These are phyloP conservation scores for Spinacia oleracea DNA, from an alignment of 179 eudicot species.

Conservation along the genomic window DNA sequence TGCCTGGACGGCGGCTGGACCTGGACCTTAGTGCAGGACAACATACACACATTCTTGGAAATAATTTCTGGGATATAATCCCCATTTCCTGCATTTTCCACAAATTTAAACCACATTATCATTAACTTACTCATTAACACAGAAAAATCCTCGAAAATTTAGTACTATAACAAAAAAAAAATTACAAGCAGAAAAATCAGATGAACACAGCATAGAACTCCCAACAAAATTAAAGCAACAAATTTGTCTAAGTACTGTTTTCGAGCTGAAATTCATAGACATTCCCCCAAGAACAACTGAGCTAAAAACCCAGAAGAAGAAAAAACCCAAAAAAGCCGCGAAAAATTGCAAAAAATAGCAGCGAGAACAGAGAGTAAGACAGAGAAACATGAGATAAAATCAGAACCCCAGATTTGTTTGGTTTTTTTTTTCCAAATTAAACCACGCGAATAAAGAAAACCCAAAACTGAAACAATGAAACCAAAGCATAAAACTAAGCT, in stretches of 20 bases:
- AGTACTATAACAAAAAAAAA: not conserved
- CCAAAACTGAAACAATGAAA: no score
- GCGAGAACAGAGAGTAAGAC: not conserved
- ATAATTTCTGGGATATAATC: slow-evolving; percentile 76
- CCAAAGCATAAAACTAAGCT: no score
- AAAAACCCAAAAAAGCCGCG: not conserved
- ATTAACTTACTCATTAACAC: not conserved
- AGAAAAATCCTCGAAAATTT: not conserved
- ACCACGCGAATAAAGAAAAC: not conserved
- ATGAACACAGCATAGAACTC: not conserved
- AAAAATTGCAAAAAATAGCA: not conserved
- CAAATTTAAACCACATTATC: slow-evolving; percentile 8
- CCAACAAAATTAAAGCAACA: not conserved
- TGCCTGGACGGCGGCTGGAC: no score
- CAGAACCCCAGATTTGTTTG: not conserved
- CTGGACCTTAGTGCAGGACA: slow-evolving; percentile 93
- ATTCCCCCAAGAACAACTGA: slow-evolving; percentile 6
- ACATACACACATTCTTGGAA: slow-evolving; percentile 92
- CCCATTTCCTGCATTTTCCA: slow-evolving; percentile 66
- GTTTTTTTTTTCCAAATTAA: not conserved
- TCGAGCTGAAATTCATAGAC: not conserved
- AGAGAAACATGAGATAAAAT: not conserved
- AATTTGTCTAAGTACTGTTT: not conserved
- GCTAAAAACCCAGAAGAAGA: no score
- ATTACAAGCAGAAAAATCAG: not conserved